Evolutionary conservation across 2,329 filamentous ascomycete genomes (phyloP), one percentile per base, ranked within the genome.

Genomic region (Seiridium cupressi): DNA sequence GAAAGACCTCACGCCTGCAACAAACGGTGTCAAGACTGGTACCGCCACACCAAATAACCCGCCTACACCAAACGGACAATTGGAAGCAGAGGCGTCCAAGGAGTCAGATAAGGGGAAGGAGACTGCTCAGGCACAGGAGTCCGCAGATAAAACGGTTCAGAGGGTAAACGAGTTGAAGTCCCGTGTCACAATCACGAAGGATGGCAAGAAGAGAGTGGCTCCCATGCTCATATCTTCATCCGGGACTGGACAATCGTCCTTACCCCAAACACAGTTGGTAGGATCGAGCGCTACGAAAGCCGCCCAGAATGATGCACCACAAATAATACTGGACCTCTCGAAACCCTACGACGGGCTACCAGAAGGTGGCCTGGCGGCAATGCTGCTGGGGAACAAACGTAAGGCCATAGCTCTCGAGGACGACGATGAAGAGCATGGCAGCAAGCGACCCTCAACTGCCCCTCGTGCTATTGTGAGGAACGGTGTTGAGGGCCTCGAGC

Each of bases 131-230:
- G 73, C 74, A 4, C 77, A 82, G 56, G 83, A 86, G 64, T 75
- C 74, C 7, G 79, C 79, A 1, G 81, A 85, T 64, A 85, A 86
- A 71, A 72, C 78, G 3, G 82, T 79, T 1, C 79, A 84, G 61
- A 76, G 83, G 61, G 81, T 86, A 69, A 81, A 78, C 63, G 80
- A 80, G 68, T 76, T 98, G 64, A 98, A 98, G 75, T 92, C 94
- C 63, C 86, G 95, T 57, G 93, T 98, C 3, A 97, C 94, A 0
- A 89, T 97, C 62, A 96, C 92, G 0, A 98, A 97, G 73, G 94
- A 99, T 65, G 95, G 95, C 36, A 98, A 95, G 77, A 99, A 99
- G 78, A 86, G 95, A 58, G 94, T 99, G 59, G 91, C 93, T 3
- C 95, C 95, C 1, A 81, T 99, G 64, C 82, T 99, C 10, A 92